Evolutionary conservation across 2,329 filamentous ascomycete species (phyloP).

Genomic region (Fusarium hostae): DNA sequence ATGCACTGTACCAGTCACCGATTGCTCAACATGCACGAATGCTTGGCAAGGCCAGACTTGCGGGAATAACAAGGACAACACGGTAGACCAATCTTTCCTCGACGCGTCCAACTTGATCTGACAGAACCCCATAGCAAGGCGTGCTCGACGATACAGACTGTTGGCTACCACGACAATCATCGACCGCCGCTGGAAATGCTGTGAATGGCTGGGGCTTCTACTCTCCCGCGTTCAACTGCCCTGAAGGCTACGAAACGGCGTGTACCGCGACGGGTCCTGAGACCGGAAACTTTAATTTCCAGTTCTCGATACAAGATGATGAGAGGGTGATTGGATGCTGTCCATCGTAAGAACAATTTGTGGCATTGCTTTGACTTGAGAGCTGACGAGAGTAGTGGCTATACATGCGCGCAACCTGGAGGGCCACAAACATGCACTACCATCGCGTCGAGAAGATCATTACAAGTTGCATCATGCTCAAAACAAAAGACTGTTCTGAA

Average conservation of each 20-base stretch:
- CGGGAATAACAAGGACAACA: neutral
- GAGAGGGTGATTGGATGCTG: slow-evolving; percentile 1
- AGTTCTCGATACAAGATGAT: neutral
- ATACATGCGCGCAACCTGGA: neutral
- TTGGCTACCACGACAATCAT: neutral
- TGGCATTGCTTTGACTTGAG: rapidly evolving
- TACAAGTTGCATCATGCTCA: neutral
- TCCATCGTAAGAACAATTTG: slow-evolving; percentile 1
- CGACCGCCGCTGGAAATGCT: neutral
- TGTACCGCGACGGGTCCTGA: neutral
- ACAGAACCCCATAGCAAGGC: neutral
- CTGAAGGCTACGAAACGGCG: neutral
- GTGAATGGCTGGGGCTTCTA: slow-evolving; percentile 7
- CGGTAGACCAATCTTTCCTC: neutral
- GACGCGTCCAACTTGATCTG: neutral
- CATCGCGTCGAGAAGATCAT: neutral
- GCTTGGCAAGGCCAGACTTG: neutral
- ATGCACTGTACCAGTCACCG: neutral
- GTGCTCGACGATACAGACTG: neutral
- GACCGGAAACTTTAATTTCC: neutral
- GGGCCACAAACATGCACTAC: neutral
- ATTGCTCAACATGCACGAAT: neutral
- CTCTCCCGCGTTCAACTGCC: neutral
- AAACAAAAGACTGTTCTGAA: neutral
- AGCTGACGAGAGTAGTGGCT: neutral